Evolutionary conservation across 2,329 filamentous ascomycete species (phyloP).

Genomic region (Cytospora paraplurivora): DNA sequence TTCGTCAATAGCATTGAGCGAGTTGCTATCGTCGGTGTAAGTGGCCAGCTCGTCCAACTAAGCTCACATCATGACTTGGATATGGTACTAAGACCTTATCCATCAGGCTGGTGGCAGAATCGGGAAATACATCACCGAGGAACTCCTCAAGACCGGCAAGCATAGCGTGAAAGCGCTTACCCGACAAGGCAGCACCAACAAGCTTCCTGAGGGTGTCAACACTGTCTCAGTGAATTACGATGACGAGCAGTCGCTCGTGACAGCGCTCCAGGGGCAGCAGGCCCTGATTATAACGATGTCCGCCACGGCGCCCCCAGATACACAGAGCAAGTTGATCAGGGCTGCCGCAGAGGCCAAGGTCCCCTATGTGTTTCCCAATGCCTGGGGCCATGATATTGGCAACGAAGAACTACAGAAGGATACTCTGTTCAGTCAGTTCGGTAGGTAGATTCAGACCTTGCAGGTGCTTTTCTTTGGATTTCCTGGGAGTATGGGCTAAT

Average conservation of each 20-base stretch:
- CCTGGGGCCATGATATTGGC: constrained; percentile 36
- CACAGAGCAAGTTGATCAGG: constrained; percentile 43
- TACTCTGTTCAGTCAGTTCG: constrained; percentile 6
- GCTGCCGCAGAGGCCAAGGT: constrained; percentile 48
- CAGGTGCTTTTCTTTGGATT: too few relatives aligned
- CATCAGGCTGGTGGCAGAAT: constrained; percentile 33
- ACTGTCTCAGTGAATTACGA: constrained; percentile 50
- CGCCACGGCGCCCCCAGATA: constrained; percentile 40
- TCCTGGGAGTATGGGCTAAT: too few relatives aligned
- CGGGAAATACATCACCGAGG: constrained; percentile 32
- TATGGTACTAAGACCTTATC: background rate
- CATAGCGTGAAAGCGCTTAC: constrained; percentile 54
- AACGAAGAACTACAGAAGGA: constrained; percentile 24
- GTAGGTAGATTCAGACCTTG: constrained; percentile 26
- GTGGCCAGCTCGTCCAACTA: background rate
- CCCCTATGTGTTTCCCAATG: constrained; percentile 50
- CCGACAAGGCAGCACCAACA: constrained; percentile 45
- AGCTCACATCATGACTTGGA: background rate
- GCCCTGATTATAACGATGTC: constrained; percentile 45
- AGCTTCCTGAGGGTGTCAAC: constrained; percentile 43
- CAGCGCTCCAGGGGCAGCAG: constrained; percentile 39
- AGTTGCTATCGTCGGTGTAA: constrained; percentile 35
- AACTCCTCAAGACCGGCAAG: constrained; percentile 46
- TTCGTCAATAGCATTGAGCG: constrained; percentile 32
- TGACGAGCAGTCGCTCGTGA: constrained; percentile 38